Conservation (phyloP, 805 yeast genomes). For the Metschnikowia kunwiensis region DNA sequence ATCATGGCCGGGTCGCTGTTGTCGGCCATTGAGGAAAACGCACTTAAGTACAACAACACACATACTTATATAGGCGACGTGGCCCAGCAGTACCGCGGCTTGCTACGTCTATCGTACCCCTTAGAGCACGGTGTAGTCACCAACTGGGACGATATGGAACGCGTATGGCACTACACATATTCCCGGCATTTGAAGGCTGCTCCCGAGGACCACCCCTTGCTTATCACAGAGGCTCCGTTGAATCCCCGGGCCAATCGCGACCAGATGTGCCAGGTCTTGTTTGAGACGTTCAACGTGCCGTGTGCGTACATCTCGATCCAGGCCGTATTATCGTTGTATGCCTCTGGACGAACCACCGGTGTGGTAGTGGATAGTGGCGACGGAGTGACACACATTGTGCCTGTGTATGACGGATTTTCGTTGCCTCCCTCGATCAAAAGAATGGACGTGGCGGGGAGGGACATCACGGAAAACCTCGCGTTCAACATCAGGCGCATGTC, state of each 20-base stretch:
- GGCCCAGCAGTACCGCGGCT: conserved; percentile 76
- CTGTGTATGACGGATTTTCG: conserved; percentile 86
- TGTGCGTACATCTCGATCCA: conserved; percentile 72
- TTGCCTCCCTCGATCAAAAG: conserved; percentile 69
- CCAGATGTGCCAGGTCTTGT: conserved; percentile 58
- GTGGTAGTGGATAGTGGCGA: conserved; percentile 89
- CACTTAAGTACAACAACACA: conserved; percentile 17
- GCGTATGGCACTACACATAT: conserved; percentile 70
- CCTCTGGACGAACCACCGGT: conserved; percentile 89
- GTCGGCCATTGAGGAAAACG: conserved; percentile 17
- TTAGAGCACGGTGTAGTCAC: conserved; percentile 73
- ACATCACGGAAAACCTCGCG: conserved; percentile 73
- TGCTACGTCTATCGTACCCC: conserved; percentile 70
- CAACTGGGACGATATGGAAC: conserved; percentile 87
- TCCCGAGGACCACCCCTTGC: conserved; percentile 80
- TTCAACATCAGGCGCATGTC: conserved; percentile 58
- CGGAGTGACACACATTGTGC: conserved; percentile 85
- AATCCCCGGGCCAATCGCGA: conserved; percentile 66
- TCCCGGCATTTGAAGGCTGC: conserved; percentile 52
- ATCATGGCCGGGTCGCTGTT: conserved; percentile 60
- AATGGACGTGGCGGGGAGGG: conserved; percentile 82
- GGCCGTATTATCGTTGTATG: conserved; percentile 80
- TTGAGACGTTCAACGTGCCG: conserved; percentile 72
- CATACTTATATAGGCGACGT: conserved; percentile 71
- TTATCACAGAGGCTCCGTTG: conserved; percentile 86